Evolutionary conservation across 2,329 filamentous ascomycete genomes (phyloP).

Genomic region (Aquanectria penicillioides): DNA sequence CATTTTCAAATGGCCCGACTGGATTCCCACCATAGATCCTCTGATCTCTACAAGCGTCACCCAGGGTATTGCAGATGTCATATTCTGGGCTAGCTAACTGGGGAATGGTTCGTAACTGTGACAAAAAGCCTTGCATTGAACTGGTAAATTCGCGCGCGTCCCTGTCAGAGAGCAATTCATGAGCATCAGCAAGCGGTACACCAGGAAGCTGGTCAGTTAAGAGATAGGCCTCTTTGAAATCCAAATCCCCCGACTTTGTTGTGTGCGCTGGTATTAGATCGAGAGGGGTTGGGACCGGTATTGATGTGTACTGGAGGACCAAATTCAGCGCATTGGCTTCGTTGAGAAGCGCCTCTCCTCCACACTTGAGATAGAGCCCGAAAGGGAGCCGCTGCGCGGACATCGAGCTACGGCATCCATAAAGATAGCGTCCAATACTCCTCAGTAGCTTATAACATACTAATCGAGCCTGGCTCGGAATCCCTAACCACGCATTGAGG

Average conservation of each 20-base stretch:
- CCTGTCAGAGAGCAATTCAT: conserved; percentile 38
- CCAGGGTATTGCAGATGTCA: conserved; percentile 45
- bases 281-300: conserved; percentile 39
- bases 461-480: background rate
- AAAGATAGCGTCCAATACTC: background rate
- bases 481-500: conserved; percentile 8
- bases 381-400: conserved; percentile 42
- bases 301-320: conserved; percentile 38
- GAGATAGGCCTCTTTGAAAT: conserved; percentile 7
- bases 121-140: conserved; percentile 40
- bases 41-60: conserved; percentile 38
- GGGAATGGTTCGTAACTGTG: conserved; percentile 42
- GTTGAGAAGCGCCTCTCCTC: conserved; percentile 27
- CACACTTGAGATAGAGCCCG: conserved; percentile 44
- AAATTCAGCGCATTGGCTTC: conserved; percentile 41
- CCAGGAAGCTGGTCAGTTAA: conserved; percentile 15
- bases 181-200: conserved; percentile 10
- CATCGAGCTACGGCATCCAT: background rate
- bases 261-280: conserved; percentile 40
- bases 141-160: conserved; percentile 32
- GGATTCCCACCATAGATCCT: conserved; percentile 37
- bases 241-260: conserved; percentile 8
- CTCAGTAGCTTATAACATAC: conserved; percentile 4
- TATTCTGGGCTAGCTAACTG: conserved; percentile 20
- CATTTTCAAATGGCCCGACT: conserved; percentile 43